Conservation (phyloP, 371 early-diverging fungal genomes). For the Funneliformis caledonium region DNA sequence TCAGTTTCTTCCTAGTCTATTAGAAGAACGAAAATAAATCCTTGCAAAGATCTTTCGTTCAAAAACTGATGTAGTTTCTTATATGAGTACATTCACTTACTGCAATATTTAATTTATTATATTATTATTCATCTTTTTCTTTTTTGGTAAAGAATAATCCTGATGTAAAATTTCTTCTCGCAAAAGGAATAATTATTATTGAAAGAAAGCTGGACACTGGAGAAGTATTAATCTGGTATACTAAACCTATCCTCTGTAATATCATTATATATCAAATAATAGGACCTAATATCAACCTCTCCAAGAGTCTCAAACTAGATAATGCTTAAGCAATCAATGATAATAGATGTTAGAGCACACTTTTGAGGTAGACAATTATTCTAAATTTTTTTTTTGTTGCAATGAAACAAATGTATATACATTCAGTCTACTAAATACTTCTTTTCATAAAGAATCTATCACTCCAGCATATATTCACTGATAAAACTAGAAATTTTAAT, state of each 20-base stretch:
- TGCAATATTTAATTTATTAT: constrained; percentile 4
- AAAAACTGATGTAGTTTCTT: background rate
- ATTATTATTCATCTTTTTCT: background rate
- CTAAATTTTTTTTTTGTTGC: background rate
- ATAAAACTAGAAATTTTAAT: background rate
- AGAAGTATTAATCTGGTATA: background rate
- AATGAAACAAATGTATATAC: background rate
- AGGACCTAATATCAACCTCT: background rate
- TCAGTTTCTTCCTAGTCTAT: background rate
- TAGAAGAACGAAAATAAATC: background rate
- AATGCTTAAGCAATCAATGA: background rate
- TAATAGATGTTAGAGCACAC: background rate
- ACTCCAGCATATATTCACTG: background rate
- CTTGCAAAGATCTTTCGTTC: background rate
- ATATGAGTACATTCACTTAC: background rate
- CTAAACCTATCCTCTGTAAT: background rate
- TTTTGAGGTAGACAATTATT: background rate
- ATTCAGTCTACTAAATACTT: background rate
- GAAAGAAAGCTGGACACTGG: background rate
- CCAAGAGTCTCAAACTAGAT: background rate
- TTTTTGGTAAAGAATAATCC: background rate
- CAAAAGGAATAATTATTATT: background rate
- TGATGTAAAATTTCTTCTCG: constrained; percentile 4
- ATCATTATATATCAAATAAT: background rate
- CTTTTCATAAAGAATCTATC: background rate